Conservation (phyloP, 2,329 filamentous ascomycete genomes). For the Xylariales sp. region DNA sequence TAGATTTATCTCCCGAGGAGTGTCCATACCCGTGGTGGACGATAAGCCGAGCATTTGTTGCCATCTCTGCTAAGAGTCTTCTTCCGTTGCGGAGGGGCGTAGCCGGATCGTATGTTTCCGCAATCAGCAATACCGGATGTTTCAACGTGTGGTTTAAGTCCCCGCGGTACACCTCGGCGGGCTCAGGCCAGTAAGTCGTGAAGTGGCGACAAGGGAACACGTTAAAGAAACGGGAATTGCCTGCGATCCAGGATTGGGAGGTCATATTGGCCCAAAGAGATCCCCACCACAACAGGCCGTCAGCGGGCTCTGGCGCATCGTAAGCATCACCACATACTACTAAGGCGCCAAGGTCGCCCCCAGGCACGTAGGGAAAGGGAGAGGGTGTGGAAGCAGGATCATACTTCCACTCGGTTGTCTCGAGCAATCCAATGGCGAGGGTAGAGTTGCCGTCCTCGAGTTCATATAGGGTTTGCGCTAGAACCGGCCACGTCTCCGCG, state of each 20-base stretch:
- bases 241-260: slow-evolving; percentile 57
- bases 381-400: slow-evolving; percentile 53
- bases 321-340: slow-evolving; percentile 62
- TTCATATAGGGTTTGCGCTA: slow-evolving; percentile 57
- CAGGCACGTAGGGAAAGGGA: slow-evolving; percentile 47
- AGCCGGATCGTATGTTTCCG: slow-evolving; percentile 62
- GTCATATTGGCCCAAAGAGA: slow-evolving; percentile 62
- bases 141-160: slow-evolving; percentile 57
- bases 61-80: slow-evolving; percentile 59
- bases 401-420: slow-evolving; percentile 55
- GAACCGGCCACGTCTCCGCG: slow-evolving; percentile 55
- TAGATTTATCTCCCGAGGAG: slow-evolving; percentile 57
- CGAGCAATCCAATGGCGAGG: slow-evolving; percentile 54
- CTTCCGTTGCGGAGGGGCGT: slow-evolving; percentile 62
- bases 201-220: slow-evolving; percentile 62
- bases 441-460: slow-evolving; percentile 60
- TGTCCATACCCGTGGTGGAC: slow-evolving; percentile 64
- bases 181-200: slow-evolving; percentile 57
- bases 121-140: slow-evolving; percentile 59
- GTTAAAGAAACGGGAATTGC: slow-evolving; percentile 58
- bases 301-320: slow-evolving; percentile 55
- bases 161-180: slow-evolving; percentile 61
- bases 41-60: slow-evolving; percentile 59
- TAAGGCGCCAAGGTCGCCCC: slow-evolving; percentile 54
- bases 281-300: slow-evolving; percentile 59